phyloP scores from a whole-genome alignment of 768 basidiomycete species.

The Mycena crocata region DNA sequence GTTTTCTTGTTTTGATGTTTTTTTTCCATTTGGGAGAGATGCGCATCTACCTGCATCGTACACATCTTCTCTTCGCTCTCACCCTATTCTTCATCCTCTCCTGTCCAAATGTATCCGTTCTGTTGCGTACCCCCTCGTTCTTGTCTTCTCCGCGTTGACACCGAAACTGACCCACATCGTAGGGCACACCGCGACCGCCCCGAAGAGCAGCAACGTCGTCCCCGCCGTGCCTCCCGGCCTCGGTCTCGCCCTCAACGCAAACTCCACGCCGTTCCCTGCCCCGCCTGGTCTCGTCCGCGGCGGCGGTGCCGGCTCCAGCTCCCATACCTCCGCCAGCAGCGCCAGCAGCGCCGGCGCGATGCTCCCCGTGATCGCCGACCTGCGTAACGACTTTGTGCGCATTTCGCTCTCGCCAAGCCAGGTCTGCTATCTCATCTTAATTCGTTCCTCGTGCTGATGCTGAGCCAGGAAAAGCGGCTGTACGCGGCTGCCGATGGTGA shows the following conservation, averaged over 20 bases:
- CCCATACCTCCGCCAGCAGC: too few relatives aligned
- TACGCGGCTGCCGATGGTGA: slow-evolving; percentile 29
- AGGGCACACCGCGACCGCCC: slow-evolving; percentile 35
- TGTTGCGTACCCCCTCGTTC: too few relatives aligned
- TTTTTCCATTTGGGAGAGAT: too few relatives aligned
- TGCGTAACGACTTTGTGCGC: slow-evolving; percentile 7
- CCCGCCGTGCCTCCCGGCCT: slow-evolving; percentile 18
- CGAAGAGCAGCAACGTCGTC: slow-evolving; percentile 28
- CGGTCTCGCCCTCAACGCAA: slow-evolving; percentile 1
- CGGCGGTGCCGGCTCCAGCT: slow-evolving; percentile 12
- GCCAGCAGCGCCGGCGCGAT: slow-evolving; percentile 8
- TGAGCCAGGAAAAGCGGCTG: slow-evolving; percentile 39
- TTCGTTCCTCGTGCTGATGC: too few relatives aligned
- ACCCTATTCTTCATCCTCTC: too few relatives aligned
- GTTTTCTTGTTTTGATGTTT: too few relatives aligned
- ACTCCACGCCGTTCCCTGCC: neutral
- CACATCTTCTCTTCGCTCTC: too few relatives aligned
- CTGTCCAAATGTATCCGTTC: too few relatives aligned
- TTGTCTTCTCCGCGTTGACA: too few relatives aligned
- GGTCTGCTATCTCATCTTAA: too few relatives aligned
- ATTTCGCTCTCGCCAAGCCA: too few relatives aligned
- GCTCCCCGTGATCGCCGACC: neutral
- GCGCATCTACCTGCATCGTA: too few relatives aligned
- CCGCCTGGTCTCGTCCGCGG: slow-evolving; percentile 15
- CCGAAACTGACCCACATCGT: slow-evolving; percentile 4